These are phyloP conservation scores for Kwoniella mangroviensis DNA, from an alignment of 768 basidiomycete species.

Conservation along the genomic window DNA sequence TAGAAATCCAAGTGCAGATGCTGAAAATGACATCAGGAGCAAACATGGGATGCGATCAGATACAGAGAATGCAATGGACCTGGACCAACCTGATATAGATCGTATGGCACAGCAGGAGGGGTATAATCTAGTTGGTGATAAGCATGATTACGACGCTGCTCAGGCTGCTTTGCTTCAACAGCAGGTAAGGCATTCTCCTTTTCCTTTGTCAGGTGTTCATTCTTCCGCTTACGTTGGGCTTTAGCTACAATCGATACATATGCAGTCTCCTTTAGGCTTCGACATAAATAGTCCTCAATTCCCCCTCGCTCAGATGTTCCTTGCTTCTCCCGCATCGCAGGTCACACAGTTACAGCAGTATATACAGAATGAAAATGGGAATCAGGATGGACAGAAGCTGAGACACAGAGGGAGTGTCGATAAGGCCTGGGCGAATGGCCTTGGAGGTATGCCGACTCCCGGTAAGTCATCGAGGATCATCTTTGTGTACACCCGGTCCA, in stretches of 20 bases:
- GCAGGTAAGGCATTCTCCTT: conserved; percentile 11
- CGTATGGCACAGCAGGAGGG: conserved; percentile 3
- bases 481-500: not conserved
- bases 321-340: conserved; percentile 28
- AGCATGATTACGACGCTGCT: conserved; percentile 20
- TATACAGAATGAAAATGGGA: conserved; percentile 1
- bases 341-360: conserved; percentile 57
- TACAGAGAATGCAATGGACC: conserved; percentile 12
- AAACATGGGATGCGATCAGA: not conserved
- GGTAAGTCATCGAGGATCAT: conserved; percentile 59
- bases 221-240: not conserved
- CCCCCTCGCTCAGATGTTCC: conserved; percentile 42
- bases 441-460: conserved; percentile 66
- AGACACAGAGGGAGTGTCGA: conserved; percentile 16
- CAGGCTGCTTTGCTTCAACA: conserved; percentile 30
- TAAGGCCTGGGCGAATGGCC: conserved; percentile 16
- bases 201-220: not conserved
- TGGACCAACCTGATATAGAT: conserved; percentile 18
- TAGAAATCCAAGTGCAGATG: conserved; percentile 4
- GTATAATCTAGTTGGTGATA: not conserved
- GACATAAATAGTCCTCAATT: conserved; percentile 36
- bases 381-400: not conserved
- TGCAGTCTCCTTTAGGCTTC: conserved; percentile 55
- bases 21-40: not conserved
- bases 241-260: conserved; percentile 57